Conservation (phyloP, 139 green algal species). For the Chlorella sorokiniana region DNA sequence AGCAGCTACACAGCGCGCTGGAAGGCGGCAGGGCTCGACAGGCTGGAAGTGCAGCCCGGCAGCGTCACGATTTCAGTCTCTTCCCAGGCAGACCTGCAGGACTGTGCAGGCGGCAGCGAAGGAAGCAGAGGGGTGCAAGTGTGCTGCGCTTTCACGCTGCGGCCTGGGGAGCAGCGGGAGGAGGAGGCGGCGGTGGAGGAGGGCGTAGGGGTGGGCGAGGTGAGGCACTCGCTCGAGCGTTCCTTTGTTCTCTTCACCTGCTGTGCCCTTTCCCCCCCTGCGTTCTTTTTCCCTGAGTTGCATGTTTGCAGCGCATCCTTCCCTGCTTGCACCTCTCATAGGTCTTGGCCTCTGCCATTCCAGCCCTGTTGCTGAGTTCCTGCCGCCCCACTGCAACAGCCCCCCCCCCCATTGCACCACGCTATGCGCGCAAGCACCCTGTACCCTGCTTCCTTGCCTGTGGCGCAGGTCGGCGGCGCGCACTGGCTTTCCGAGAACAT, state of each 20-base stretch:
- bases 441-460: neutral
- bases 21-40: constrained; percentile 64
- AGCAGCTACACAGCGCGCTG: constrained; percentile 73
- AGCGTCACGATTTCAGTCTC: neutral
- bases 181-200: constrained; percentile 32
- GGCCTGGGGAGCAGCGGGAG: neutral
- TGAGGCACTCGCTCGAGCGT: neutral
- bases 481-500: constrained; percentile 65
- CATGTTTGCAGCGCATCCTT: too few relatives aligned
- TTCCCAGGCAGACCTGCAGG: neutral
- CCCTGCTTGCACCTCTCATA: too few relatives aligned
- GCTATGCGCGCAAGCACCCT: too few relatives aligned
- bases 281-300: neutral
- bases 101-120: neutral
- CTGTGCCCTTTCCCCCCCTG: neutral
- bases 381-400: neutral
- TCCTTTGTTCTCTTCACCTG: neutral
- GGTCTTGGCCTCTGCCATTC: too few relatives aligned
- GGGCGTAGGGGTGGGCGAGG: constrained; percentile 62
- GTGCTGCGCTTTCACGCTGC: constrained; percentile 11
- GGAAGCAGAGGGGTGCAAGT: neutral
- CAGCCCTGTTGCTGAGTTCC: too few relatives aligned
- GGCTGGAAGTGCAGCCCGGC: constrained; percentile 35
- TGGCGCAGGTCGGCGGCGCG: constrained; percentile 56
- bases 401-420: neutral